Percentiles rank a stretch among this genome's conserved stretches.
Conservation (phyloP, 1,284 basidiomycete genomes). For the Cutaneotrichosporon sp. region DNA sequence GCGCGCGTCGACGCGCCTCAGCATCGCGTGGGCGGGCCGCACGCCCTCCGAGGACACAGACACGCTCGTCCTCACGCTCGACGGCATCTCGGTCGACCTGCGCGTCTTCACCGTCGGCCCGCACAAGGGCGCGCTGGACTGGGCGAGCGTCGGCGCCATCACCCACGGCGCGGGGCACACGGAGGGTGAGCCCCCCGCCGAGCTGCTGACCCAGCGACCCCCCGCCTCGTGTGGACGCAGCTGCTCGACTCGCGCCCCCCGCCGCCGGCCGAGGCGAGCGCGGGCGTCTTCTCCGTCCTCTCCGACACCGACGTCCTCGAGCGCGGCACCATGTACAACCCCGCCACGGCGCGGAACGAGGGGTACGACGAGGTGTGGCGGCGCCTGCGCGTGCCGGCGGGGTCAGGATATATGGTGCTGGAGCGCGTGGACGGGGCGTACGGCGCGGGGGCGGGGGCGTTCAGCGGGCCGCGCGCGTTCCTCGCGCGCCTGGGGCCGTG, state of each 20-base stretch:
- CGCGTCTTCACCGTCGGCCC: constrained; percentile 30
- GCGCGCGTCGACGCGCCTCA: constrained; percentile 38
- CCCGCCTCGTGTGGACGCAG: constrained; percentile 33
- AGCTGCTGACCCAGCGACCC: constrained; percentile 22
- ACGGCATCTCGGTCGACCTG: constrained; percentile 38
- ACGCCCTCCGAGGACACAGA: constrained; percentile 39
- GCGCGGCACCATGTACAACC: constrained; percentile 41
- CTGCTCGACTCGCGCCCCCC: constrained; percentile 33
- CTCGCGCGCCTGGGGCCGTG: constrained; percentile 18
- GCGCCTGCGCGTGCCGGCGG: constrained; percentile 9
- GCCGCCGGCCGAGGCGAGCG: constrained; percentile 27
- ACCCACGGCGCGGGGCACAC: constrained; percentile 23
- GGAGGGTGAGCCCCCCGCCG: constrained; percentile 15
- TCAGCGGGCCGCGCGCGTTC: background rate
- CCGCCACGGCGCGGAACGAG: constrained; percentile 27
- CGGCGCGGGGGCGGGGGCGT: background rate
- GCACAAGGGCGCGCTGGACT: constrained; percentile 30
- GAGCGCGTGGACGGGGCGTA: constrained; percentile 16
- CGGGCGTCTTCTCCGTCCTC: constrained; percentile 33
- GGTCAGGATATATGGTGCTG: constrained; percentile 25
- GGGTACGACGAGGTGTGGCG: constrained; percentile 42
- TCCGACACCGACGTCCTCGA: constrained; percentile 39
- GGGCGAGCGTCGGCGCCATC: constrained; percentile 32
- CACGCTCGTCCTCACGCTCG: constrained; percentile 43
- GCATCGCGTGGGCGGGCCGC: constrained; percentile 39